Base-by-base conservation (phyloP, 176 grass and related monocot genomes). In the Phoenix dactylifera region DNA sequence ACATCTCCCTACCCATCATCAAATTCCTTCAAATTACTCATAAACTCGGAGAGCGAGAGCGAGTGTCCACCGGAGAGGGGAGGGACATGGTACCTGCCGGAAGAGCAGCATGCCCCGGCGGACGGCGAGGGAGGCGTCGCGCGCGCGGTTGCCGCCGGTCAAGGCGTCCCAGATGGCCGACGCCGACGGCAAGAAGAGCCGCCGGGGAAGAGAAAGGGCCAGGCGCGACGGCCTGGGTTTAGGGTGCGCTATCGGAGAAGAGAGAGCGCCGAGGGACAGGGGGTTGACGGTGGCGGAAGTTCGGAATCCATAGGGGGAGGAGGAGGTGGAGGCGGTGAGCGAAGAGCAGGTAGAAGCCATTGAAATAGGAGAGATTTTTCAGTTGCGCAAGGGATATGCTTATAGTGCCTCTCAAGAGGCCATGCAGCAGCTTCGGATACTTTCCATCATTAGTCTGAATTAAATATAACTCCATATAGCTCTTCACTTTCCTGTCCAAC, bases 31-130 rank as follows among this genome's bases (percentile, higher is more conserved):
- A 20, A 56, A 56, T 14, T 23, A 56, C 54, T 56, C 12, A 14
- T 14, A 23, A 14, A 16, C 54, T 23, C 19, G 22, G 23, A 50
- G 26, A 32, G 48, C 1, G 24, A 60, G 39, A 30, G 7, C 2
- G 28, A 30, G 28, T 0, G 2, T 10, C 35, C 35, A 44, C 35
- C 1, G n/a, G 55, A 62, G 7, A 24, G 15, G 14, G 18, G 1
- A 19, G 1, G 16, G 24, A 16, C 26, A 15, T 10, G 20, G 17
- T 19, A 95, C 89, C 89, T 90, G 44, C 19, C 72, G 66, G 72
- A 95, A 96, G 35, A 87, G 86, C 35, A 79, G 56, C 91, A 96
- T 90, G 69, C 91, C 91, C 7, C 68, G 80, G 66, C 86, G 75
- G 58, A 90, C 74, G 56, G 91, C 74, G 9, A 84, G 56, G 24